A percentile compares a stretch with the other conserved stretches of the same genome.
Conservation (phyloP, 768 basidiomycete genomes). For the Cystofilobasidium ferigula region DNA sequence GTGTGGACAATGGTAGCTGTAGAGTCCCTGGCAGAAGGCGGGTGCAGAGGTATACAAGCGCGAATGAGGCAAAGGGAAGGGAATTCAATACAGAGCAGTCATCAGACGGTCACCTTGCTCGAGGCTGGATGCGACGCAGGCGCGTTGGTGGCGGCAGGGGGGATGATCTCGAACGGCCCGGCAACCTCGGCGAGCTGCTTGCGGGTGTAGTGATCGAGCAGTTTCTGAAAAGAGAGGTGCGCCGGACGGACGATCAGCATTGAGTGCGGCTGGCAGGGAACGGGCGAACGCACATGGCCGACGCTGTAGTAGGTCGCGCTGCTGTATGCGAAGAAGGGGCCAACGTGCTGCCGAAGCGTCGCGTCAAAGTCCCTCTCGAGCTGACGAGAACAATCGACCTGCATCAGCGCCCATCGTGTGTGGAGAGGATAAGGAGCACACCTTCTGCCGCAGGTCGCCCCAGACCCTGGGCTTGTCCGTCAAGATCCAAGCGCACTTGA, state of each 20-base stretch:
- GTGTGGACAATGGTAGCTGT: background rate
- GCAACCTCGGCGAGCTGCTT: background rate
- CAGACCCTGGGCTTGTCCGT: slow-evolving; percentile 38
- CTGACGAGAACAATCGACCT: background rate
- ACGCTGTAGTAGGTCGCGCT: slow-evolving; percentile 3
- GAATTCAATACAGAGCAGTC: too few relatives aligned
- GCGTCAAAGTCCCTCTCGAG: slow-evolving; percentile 12
- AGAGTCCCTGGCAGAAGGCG: background rate
- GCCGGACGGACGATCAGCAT: background rate
- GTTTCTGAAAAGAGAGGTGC: background rate
- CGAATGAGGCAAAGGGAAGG: too few relatives aligned
- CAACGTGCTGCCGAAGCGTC: slow-evolving; percentile 4
- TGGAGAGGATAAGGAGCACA: background rate
- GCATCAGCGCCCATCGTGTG: background rate
- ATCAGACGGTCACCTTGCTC: background rate
- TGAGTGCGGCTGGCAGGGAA: background rate
- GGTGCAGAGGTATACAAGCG: too few relatives aligned
- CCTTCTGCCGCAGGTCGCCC: slow-evolving; percentile 29
- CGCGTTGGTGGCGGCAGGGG: background rate
- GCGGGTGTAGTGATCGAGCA: background rate
- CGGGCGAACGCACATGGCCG: slow-evolving; percentile 2
- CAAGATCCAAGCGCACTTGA: slow-evolving; percentile 36
- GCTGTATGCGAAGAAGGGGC: slow-evolving; percentile 9
- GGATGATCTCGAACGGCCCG: background rate
- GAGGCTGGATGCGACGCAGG: background rate